phyloP scores from a whole-genome alignment of 2,329 filamentous ascomycete species.

The Colletotrichum trifolii region DNA sequence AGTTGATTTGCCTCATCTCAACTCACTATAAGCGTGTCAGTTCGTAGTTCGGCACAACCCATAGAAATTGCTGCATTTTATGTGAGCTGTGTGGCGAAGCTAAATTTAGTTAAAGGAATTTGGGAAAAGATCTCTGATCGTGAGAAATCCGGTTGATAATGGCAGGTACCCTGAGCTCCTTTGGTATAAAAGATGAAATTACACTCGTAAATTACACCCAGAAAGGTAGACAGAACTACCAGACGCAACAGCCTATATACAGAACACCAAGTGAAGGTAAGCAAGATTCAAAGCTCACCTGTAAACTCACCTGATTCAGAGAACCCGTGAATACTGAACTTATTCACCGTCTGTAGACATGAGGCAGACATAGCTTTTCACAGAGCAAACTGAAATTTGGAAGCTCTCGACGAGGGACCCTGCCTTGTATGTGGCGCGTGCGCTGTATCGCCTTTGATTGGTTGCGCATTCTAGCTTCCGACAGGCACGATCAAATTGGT shows the following conservation, averaged over 20 bases:
- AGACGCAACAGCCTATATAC: too few relatives aligned
- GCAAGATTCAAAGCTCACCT: too few relatives aligned
- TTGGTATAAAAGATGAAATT: too few relatives aligned
- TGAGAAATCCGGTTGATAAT: too few relatives aligned
- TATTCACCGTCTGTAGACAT: too few relatives aligned
- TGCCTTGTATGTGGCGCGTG: conserved; percentile 17
- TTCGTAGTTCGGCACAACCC: background rate
- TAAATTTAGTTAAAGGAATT: background rate
- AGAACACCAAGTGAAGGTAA: too few relatives aligned
- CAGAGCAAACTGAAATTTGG: conserved; percentile 21
- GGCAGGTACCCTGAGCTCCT: too few relatives aligned
- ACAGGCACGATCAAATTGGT: background rate
- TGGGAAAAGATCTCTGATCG: too few relatives aligned
- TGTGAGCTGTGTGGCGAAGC: background rate
- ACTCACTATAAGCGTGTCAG: conserved; percentile 10
- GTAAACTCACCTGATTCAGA: too few relatives aligned
- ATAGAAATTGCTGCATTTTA: background rate
- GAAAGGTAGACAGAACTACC: too few relatives aligned
- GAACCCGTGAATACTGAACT: too few relatives aligned
- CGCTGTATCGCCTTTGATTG: conserved; percentile 8
- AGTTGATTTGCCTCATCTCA: conserved; percentile 24
- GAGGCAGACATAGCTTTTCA: background rate
- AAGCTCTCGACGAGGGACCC: conserved; percentile 5
- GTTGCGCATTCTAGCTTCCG: conserved; percentile 13
- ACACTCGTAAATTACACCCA: too few relatives aligned